Evolutionary conservation across 192 early-diverging fungal species (phyloP).

Genomic region (Paraglomus occultum): DNA sequence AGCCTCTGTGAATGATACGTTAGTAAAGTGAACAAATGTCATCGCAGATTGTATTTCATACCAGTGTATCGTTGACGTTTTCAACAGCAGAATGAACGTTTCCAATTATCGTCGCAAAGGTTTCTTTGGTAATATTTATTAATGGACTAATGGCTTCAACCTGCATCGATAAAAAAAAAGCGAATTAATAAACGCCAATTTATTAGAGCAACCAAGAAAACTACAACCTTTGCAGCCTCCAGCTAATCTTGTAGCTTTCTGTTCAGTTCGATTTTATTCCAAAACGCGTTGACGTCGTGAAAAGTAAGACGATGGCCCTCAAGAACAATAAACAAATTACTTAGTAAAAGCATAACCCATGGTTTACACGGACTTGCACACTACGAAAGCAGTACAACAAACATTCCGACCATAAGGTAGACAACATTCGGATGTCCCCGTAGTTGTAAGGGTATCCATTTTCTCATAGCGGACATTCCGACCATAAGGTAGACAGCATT

Average conservation of each 20-base stretch:
- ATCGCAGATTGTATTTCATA: conserved; percentile 17
- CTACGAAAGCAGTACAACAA: conserved; percentile 21
- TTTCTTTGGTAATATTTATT: conserved; percentile 2
- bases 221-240: conserved; percentile 12
- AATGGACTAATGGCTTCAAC: conserved; percentile 8
- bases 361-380: conserved; percentile 1
- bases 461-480: conserved; percentile 24
- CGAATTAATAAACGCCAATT: conserved; percentile 2
- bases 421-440: conserved; percentile 19
- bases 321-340: conserved; percentile 13
- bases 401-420: conserved; percentile 26
- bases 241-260: not conserved
- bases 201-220: conserved; percentile 4
- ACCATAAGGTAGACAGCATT: conserved; percentile 29
- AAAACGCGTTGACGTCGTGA: conserved; percentile 19
- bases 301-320: conserved; percentile 13
- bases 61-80: conserved; percentile 23
- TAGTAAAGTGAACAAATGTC: conserved; percentile 16
- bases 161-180: conserved; percentile 16
- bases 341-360: conserved; percentile 19
- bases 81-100: conserved; percentile 3
- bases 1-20: conserved; percentile 17
- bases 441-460: conserved; percentile 22
- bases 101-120: conserved; percentile 1
- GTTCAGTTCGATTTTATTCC: conserved; percentile 32